A percentile compares a stretch with the other conserved stretches of the same genome.
Evolutionary conservation across 2,329 filamentous ascomycete genomes (phyloP).

Genomic region (Incumbomyces delicatus): DNA sequence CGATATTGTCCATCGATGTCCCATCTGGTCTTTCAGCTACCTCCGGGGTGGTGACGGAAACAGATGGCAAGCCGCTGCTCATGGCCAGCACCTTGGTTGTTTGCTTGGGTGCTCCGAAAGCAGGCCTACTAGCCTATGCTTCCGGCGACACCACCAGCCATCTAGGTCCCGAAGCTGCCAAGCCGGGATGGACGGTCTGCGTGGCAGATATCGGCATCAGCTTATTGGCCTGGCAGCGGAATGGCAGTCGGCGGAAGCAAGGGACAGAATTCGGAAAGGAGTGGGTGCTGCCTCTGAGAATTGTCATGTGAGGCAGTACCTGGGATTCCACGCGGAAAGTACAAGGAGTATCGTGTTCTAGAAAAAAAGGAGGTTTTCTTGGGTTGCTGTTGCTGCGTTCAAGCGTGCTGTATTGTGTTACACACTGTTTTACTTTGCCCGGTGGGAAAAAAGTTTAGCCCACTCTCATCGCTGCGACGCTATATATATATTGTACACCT

Average conservation of each 20-base stretch:
- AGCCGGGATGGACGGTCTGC: constrained; percentile 59
- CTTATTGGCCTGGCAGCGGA: constrained; percentile 22
- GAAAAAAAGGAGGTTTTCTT: too few species aligned
- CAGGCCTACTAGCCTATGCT: constrained; percentile 69
- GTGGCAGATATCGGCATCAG: constrained; percentile 70
- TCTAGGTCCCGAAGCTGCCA: constrained; percentile 19
- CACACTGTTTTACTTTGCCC: too few species aligned
- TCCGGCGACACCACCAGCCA: constrained; percentile 35
- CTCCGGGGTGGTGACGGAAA: constrained; percentile 43
- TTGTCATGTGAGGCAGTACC: background rate
- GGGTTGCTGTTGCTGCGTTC: too few species aligned
- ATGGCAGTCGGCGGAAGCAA: constrained; percentile 47
- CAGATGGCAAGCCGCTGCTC: constrained; percentile 69
- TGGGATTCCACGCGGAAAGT: too few species aligned
- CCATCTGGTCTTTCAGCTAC: constrained; percentile 56
- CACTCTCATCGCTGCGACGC: too few species aligned
- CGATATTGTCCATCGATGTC: constrained; percentile 78
- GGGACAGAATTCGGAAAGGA: constrained; percentile 80
- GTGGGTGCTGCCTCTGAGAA: constrained; percentile 57
- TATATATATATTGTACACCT: too few species aligned
- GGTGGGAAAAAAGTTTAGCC: too few species aligned
- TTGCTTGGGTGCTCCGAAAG: constrained; percentile 76
- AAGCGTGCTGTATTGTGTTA: too few species aligned
- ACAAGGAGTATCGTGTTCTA: too few species aligned
- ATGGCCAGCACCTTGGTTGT: constrained; percentile 75